Evolutionary conservation across 179 eudicot genomes (phyloP).

Genomic region (Silene coronaria): DNA sequence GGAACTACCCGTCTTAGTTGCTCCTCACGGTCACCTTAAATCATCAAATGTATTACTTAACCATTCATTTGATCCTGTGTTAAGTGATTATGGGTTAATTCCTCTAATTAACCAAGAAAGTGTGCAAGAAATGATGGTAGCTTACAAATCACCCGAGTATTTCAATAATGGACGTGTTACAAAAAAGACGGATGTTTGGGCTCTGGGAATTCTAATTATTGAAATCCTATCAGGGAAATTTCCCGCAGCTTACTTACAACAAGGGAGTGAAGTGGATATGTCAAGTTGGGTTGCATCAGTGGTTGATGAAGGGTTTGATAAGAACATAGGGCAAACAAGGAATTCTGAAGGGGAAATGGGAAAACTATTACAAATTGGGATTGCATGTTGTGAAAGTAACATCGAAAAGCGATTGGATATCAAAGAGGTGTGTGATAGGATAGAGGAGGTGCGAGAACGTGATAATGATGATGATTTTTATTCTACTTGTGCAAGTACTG

Average conservation of each 20-base stretch:
- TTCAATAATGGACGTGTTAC: conserved; percentile 28
- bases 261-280: conserved; percentile 39
- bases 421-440: conserved; percentile 33
- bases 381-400: conserved; percentile 31
- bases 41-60: conserved; percentile 44
- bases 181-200: conserved; percentile 47
- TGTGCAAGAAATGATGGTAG: conserved; percentile 39
- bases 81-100: conserved; percentile 38
- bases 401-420: conserved; percentile 41
- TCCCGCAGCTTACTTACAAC: conserved; percentile 31
- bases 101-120: conserved; percentile 46
- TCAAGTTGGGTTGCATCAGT: conserved; percentile 33
- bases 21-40: conserved; percentile 52
- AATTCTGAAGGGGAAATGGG: conserved; percentile 37
- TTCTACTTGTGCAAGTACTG: conserved; percentile 25
- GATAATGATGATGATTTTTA: conserved; percentile 40
- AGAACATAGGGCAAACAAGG: conserved; percentile 25
- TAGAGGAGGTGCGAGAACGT: conserved; percentile 34
- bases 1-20: conserved; percentile 30
- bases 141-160: conserved; percentile 48
- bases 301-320: conserved; percentile 29
- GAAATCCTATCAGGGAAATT: conserved; percentile 38
- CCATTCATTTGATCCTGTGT: conserved; percentile 24
- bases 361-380: conserved; percentile 32
- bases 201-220: conserved; percentile 40